A percentile compares a stretch with the other conserved stretches of the same genome.
phyloP scores from a whole-genome alignment of 2,329 filamentous ascomycete species.

The Scedosporium apiospermum region DNA sequence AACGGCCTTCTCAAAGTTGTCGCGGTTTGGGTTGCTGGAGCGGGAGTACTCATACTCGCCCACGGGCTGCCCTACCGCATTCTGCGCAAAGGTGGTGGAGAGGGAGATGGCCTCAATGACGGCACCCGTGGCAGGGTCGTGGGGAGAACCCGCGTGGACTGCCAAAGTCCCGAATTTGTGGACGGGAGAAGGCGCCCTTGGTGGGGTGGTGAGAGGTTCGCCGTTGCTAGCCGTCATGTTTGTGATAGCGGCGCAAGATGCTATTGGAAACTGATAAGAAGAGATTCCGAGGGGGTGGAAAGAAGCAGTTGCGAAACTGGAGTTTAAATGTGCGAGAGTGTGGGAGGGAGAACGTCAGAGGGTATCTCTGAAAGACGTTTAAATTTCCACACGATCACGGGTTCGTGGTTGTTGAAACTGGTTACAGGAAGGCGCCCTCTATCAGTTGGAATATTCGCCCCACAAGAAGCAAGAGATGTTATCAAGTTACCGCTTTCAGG shows the following conservation, averaged over 20 bases:
- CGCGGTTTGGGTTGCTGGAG: constrained; percentile 87
- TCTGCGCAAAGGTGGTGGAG: constrained; percentile 94
- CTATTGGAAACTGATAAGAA: neutral
- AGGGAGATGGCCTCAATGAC: constrained; percentile 96
- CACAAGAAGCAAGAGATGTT: neutral
- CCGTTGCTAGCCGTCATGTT: constrained; percentile 20
- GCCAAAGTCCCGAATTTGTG: constrained; percentile 86
- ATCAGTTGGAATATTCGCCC: neutral
- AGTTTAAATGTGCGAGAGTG: neutral
- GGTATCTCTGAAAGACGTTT: neutral
- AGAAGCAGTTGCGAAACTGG: neutral
- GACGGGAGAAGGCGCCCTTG: constrained; percentile 47
- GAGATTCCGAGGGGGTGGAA: neutral
- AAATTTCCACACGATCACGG: no score
- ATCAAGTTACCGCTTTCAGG: neutral
- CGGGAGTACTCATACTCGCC: constrained; percentile 90
- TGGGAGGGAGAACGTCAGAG: neutral
- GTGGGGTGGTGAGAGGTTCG: constrained; percentile 20
- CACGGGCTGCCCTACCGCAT: constrained; percentile 74
- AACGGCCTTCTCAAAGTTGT: constrained; percentile 87
- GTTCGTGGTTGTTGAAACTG: no score
- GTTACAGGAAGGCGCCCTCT: neutral
- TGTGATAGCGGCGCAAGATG: constrained; percentile 6
- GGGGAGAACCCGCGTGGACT: constrained; percentile 85
- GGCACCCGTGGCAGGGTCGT: constrained; percentile 85